A percentile compares a stretch with the other conserved stretches of the same genome.
These are phyloP conservation scores for Xerophyta viscosa DNA, from an alignment of 106 monocot genomes.

Conservation along the genomic window DNA sequence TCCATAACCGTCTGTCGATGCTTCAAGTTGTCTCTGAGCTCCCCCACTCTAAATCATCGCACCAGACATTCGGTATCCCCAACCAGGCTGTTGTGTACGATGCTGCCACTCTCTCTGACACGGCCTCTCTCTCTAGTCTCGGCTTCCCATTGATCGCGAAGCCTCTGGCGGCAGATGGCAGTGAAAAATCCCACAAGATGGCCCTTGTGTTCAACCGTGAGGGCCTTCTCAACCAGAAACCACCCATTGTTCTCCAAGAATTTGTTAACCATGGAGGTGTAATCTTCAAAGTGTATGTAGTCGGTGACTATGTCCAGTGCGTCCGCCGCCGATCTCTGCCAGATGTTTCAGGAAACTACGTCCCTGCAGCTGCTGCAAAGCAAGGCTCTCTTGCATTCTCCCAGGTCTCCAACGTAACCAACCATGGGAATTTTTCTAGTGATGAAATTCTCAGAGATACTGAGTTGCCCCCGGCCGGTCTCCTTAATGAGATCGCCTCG, in stretches of 20 bases:
- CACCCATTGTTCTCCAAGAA: slow-evolving; percentile 60
- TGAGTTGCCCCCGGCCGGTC: slow-evolving; percentile 36
- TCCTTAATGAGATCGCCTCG: slow-evolving; percentile 38
- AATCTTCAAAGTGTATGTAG: slow-evolving; percentile 71
- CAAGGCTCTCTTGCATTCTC: background rate
- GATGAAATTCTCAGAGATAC: slow-evolving; percentile 18
- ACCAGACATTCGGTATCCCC: slow-evolving; percentile 43
- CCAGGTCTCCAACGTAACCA: background rate
- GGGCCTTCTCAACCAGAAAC: slow-evolving; percentile 31
- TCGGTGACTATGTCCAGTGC: slow-evolving; percentile 50
- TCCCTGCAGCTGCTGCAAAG: slow-evolving; percentile 8
- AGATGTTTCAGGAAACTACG: slow-evolving; percentile 32
- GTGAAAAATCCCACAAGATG: slow-evolving; percentile 52
- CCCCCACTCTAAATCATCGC: slow-evolving; percentile 1
- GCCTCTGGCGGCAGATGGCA: slow-evolving; percentile 55
- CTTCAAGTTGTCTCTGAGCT: slow-evolving; percentile 44
- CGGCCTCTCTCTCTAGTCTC: slow-evolving; percentile 9
- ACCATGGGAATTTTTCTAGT: background rate
- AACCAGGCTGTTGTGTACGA: slow-evolving; percentile 39
- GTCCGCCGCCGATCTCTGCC: slow-evolving; percentile 62
- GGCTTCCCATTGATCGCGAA: slow-evolving; percentile 55
- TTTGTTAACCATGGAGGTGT: slow-evolving; percentile 68
- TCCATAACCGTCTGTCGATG: slow-evolving; percentile 61
- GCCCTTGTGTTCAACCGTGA: slow-evolving; percentile 36
- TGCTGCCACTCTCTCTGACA: slow-evolving; percentile 21